Percentiles rank a stretch among this genome's conserved stretches.
These are phyloP conservation scores for Trichophyton mentagrophytes DNA, from an alignment of 2,329 filamentous ascomycete species.

Conservation along the genomic window DNA sequence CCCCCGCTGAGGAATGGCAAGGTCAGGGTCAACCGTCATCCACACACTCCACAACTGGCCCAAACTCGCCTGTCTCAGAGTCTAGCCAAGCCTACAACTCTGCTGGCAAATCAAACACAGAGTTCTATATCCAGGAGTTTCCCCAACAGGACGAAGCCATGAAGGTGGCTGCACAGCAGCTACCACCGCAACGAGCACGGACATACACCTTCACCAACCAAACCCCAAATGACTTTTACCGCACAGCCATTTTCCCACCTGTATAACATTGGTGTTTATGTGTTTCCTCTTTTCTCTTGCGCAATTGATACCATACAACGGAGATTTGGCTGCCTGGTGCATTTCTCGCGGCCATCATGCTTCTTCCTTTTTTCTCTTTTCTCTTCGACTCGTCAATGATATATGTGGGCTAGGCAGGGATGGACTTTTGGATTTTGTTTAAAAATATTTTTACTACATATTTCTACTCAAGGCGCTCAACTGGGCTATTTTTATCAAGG, in stretches of 20 bases:
- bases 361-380: background rate
- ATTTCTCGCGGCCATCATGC: background rate
- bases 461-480: background rate
- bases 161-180: slow-evolving; percentile 30
- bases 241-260: slow-evolving; percentile 1
- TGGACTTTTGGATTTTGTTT: background rate
- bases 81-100: slow-evolving; percentile 9
- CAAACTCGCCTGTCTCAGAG: slow-evolving; percentile 18
- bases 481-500: background rate
- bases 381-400: background rate
- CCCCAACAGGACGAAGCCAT: slow-evolving; percentile 33
- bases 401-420: background rate
- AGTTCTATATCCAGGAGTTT: slow-evolving; percentile 35
- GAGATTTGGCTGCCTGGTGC: background rate
- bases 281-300: background rate
- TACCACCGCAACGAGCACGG: slow-evolving; percentile 30
- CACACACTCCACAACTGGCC: slow-evolving; percentile 22
- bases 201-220: slow-evolving; percentile 34
- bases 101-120: slow-evolving; percentile 22
- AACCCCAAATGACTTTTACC: slow-evolving; percentile 27
- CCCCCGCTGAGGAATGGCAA: slow-evolving; percentile 18
- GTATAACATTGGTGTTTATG: background rate
- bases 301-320: background rate
- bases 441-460: background rate
- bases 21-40: slow-evolving; percentile 15